These are phyloP conservation scores for Boeremia exigua DNA, from an alignment of 2,329 filamentous ascomycete genomes.

Conservation along the genomic window DNA sequence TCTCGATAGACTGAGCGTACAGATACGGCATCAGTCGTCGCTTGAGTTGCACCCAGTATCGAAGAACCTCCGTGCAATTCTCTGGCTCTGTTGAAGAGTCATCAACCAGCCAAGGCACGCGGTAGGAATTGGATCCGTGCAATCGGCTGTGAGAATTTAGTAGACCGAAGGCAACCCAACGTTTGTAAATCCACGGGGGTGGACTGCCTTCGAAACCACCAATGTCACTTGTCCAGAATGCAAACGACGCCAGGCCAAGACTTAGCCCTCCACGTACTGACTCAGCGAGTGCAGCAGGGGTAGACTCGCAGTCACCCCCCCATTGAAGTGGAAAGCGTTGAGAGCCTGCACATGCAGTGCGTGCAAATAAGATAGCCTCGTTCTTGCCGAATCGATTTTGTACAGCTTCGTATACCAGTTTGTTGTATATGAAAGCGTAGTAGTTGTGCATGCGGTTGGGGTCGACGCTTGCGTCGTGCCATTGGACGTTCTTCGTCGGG, in stretches of 20 bases:
- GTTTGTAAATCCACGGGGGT: slow-evolving; percentile 73
- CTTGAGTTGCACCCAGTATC: slow-evolving; percentile 61
- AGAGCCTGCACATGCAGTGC: slow-evolving; percentile 70
- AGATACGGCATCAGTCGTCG: slow-evolving; percentile 65
- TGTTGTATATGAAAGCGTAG: slow-evolving; percentile 77
- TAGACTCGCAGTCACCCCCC: slow-evolving; percentile 79
- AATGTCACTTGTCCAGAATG: slow-evolving; percentile 74
- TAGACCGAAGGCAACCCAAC: slow-evolving; percentile 78
- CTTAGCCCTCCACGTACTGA: slow-evolving; percentile 70
- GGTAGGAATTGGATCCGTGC: slow-evolving; percentile 73
- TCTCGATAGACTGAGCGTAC: slow-evolving; percentile 58
- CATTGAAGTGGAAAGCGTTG: slow-evolving; percentile 70
- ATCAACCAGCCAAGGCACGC: slow-evolving; percentile 77
- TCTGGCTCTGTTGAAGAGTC: slow-evolving; percentile 60
- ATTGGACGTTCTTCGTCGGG: slow-evolving; percentile 68
- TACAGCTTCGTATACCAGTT: slow-evolving; percentile 70
- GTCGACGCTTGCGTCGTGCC: slow-evolving; percentile 66
- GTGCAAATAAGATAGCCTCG: slow-evolving; percentile 70
- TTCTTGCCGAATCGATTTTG: slow-evolving; percentile 58
- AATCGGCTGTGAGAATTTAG: slow-evolving; percentile 73
- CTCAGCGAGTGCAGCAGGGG: slow-evolving; percentile 75
- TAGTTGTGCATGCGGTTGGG: slow-evolving; percentile 76
- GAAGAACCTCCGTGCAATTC: slow-evolving; percentile 61
- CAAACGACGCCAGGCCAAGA: slow-evolving; percentile 68
- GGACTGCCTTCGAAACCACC: slow-evolving; percentile 75